phyloP scores from a whole-genome alignment of 768 basidiomycete species.

The Lyophyllum shimeji region DNA sequence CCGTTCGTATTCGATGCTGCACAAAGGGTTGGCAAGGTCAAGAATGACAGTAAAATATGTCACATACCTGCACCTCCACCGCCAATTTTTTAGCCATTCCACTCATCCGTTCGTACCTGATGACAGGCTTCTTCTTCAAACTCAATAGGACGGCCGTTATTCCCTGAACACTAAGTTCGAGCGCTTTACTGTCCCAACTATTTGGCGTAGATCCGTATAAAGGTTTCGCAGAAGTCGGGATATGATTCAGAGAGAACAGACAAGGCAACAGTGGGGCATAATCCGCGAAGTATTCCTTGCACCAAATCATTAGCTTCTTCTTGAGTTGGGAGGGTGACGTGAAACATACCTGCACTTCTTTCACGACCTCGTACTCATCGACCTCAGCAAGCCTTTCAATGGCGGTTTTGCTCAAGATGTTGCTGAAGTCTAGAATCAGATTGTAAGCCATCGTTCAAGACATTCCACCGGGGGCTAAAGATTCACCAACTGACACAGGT shows the following conservation, averaged over 20 bases:
- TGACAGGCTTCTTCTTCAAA: conserved; percentile 92
- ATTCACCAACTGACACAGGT: conserved; percentile 95
- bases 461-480: conserved; percentile 28
- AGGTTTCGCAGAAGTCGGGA: conserved; percentile 59
- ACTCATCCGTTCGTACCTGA: conserved; percentile 94
- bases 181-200: conserved; percentile 71
- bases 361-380: conserved; percentile 95
- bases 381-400: conserved; percentile 93
- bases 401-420: conserved; percentile 81
- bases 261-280: conserved; percentile 85
- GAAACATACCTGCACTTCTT: conserved; percentile 87
- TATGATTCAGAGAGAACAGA: conserved; percentile 84
- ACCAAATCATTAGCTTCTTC: conserved; percentile 3
- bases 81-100: conserved; percentile 90
- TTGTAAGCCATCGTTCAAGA: conserved; percentile 18
- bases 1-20: conserved; percentile 78
- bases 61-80: conserved; percentile 74
- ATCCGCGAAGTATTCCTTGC: conserved; percentile 96
- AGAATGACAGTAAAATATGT: background rate
- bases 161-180: conserved; percentile 78
- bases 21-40: conserved; percentile 1
- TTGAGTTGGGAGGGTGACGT: background rate
- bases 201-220: conserved; percentile 74
- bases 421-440: conserved; percentile 88
- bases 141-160: conserved; percentile 87